Percentiles rank a stretch among this genome's conserved stretches.
These are phyloP conservation scores for Selenicereus undatus DNA, from an alignment of 148 eudicot species.

Conservation along the genomic window DNA sequence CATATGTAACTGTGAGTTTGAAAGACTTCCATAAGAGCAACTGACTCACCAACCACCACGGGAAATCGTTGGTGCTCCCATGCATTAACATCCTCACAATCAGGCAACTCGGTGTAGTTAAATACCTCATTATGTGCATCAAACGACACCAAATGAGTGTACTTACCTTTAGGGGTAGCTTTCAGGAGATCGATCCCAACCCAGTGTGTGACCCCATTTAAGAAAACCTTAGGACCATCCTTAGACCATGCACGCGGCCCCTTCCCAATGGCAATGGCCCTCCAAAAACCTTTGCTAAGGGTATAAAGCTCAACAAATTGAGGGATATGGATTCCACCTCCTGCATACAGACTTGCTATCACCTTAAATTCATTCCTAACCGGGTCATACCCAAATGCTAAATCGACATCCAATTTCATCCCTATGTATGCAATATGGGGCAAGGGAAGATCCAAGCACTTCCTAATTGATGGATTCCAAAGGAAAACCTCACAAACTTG, in stretches of 20 bases:
- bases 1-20: not conserved
- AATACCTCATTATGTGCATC: conserved; percentile 9
- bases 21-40: conserved; percentile 15
- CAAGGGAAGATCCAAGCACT: conserved; percentile 6
- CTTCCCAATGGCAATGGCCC: not conserved
- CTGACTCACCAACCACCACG: not conserved
- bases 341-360: not conserved
- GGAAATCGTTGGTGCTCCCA: conserved; percentile 8
- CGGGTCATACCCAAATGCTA: conserved; percentile 21
- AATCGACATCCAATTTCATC: not conserved
- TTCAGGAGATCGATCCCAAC: not conserved
- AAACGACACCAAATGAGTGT: conserved; percentile 14
- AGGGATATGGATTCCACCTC: not conserved
- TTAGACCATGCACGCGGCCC: conserved; percentile 6
- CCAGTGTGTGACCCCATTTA: conserved; percentile 18
- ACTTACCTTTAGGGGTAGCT: conserved; percentile 7
- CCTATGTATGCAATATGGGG: not conserved
- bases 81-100: not conserved
- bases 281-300: conserved; percentile 12
- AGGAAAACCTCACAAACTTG: not conserved
- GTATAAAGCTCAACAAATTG: conserved; percentile 13
- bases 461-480: conserved; percentile 22
- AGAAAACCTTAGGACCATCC: conserved; percentile 3
- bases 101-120: not conserved
- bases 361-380: conserved; percentile 17